Conservation (phyloP, 768 basidiomycete species). For the Lenzites betulinus region DNA sequence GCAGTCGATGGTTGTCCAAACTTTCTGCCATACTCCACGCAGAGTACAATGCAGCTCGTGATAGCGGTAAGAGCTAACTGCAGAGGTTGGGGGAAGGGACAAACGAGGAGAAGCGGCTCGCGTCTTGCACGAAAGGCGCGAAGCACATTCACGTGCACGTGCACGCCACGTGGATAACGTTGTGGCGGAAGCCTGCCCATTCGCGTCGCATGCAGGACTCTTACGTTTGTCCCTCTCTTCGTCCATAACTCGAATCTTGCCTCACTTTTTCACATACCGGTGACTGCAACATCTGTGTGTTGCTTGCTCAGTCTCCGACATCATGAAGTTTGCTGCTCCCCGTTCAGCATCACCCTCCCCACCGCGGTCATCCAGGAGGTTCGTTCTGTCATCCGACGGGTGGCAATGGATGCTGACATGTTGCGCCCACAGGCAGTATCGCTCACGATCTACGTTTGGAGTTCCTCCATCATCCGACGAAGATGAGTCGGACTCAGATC, state of each 20-base stretch:
- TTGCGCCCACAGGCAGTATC: conserved; percentile 17
- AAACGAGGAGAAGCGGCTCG: no score
- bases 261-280: not conserved
- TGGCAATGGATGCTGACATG: conserved; percentile 6
- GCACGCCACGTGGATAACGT: conserved; percentile 2
- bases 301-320: not conserved
- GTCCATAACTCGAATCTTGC: not conserved
- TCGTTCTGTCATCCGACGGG: not conserved
- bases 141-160: not conserved
- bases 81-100: not conserved
- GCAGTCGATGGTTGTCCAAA: not conserved
- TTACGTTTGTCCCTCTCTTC: no score
- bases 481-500: conserved; percentile 45
- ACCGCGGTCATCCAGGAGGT: conserved; percentile 37
- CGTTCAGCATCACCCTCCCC: conserved; percentile 54
- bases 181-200: conserved; percentile 3
- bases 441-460: conserved; percentile 56
- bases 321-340: conserved; percentile 58
- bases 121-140: no score
- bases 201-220: not conserved
- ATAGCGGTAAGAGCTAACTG: not conserved
- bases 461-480: conserved; percentile 49
- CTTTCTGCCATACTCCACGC: not conserved
- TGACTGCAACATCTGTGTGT: not conserved
- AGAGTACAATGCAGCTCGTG: not conserved